Evolutionary conservation across 2,329 filamentous ascomycete genomes (phyloP).

Genomic region (Tolypocladium album): DNA sequence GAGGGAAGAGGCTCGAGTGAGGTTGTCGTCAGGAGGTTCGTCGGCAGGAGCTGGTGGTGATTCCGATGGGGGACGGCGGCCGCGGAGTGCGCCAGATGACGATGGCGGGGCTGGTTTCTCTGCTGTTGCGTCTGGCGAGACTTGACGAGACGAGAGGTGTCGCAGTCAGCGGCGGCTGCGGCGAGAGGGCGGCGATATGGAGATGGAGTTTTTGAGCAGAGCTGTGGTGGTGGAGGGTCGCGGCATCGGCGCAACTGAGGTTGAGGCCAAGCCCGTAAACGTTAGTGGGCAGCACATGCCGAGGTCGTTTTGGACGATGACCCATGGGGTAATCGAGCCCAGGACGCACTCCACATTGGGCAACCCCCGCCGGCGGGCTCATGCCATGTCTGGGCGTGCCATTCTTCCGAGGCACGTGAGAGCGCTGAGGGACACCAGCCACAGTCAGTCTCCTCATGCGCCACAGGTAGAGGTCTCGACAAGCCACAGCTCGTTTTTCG

Average conservation of each 20-base stretch:
- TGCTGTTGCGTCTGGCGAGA: not conserved
- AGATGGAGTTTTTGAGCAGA: not conserved
- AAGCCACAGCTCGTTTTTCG: too few relatives aligned
- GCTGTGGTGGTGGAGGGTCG: not conserved
- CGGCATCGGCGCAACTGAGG: not conserved
- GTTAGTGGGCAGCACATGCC: not conserved
- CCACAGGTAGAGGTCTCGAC: not conserved
- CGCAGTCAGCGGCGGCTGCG: not conserved
- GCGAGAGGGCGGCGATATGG: not conserved
- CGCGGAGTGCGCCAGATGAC: not conserved
- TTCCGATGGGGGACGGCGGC: not conserved
- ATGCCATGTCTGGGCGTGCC: too few relatives aligned
- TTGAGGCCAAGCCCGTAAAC: not conserved
- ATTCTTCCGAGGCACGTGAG: not conserved
- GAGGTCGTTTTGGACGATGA: not conserved
- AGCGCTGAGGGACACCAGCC: not conserved
- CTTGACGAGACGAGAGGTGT: not conserved
- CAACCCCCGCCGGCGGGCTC: not conserved
- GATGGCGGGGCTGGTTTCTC: not conserved
- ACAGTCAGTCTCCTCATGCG: not conserved
- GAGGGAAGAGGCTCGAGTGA: not conserved
- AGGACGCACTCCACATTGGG: not conserved
- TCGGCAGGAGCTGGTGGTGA: too few relatives aligned
- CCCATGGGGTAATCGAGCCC: not conserved
- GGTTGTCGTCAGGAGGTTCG: not conserved